phyloP scores from a whole-genome alignment of 306 rosid genomes.

The Quercus cerris region DNA sequence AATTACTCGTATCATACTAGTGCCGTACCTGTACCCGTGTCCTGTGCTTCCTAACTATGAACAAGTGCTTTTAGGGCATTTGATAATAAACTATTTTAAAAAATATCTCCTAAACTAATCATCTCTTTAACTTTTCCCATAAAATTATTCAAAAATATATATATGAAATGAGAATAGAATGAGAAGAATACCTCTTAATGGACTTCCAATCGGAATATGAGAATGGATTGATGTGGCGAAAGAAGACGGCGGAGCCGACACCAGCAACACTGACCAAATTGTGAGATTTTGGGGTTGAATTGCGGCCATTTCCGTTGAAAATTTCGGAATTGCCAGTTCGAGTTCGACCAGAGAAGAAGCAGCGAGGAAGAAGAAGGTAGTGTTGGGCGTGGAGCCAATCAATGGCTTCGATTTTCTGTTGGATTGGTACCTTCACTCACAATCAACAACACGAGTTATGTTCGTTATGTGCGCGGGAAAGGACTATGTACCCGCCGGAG shows the following conservation, averaged over 20 bases:
- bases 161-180: neutral
- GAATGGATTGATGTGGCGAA: constrained; percentile 55
- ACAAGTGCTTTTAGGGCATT: too few relatives aligned
- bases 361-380: constrained; percentile 64
- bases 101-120: too few relatives aligned
- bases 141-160: neutral
- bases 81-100: too few relatives aligned
- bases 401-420: constrained; percentile 69
- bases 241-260: constrained; percentile 79
- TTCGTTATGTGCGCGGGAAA: too few relatives aligned
- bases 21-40: too few relatives aligned
- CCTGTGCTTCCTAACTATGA: too few relatives aligned
- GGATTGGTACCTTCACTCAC: constrained; percentile 66
- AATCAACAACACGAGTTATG: neutral
- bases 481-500: too few relatives aligned
- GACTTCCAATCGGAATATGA: constrained; percentile 73
- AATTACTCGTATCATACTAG: too few relatives aligned
- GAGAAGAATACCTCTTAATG: constrained; percentile 58
- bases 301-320: constrained; percentile 20
- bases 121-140: too few relatives aligned
- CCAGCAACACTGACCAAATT: constrained; percentile 73
- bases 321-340: neutral
- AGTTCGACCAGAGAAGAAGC: constrained; percentile 66
- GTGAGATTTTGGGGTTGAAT: neutral
- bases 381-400: constrained; percentile 81